Conservation (phyloP, 1,284 basidiomycete species). For the Puccinia horiana region DNA sequence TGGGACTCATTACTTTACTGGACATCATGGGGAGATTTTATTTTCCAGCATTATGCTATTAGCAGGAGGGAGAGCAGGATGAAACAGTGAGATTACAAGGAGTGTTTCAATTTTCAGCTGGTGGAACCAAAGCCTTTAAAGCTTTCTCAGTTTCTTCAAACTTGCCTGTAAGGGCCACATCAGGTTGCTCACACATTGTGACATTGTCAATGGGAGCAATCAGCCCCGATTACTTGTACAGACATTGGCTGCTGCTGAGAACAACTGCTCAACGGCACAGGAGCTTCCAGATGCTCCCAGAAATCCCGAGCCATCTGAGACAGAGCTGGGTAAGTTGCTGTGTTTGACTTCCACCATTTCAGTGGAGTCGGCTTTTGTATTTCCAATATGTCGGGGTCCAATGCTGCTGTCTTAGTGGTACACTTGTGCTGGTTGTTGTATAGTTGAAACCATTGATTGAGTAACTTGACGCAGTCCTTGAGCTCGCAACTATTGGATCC, state of each 20-base stretch:
- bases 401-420: background rate
- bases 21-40: no score
- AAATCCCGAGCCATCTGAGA: background rate
- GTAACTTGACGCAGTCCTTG: background rate
- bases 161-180: background rate
- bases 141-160: background rate
- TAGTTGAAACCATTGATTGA: background rate
- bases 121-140: background rate
- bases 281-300: background rate
- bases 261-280: slow-evolving; percentile 20
- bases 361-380: background rate
- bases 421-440: background rate
- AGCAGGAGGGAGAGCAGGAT: no score
- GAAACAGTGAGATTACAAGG: no score
- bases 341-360: background rate
- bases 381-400: background rate
- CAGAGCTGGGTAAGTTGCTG: background rate
- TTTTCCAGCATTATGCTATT: no score
- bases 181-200: background rate
- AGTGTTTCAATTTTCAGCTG: background rate
- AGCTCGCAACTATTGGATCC: background rate
- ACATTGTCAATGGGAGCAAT: background rate
- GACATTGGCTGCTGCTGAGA: slow-evolving; percentile 1
- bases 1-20: no score
- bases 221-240: background rate